These are phyloP conservation scores for Paramecium octaurelia DNA, from an alignment of 73 alveolate genomes.

Conservation along the genomic window DNA sequence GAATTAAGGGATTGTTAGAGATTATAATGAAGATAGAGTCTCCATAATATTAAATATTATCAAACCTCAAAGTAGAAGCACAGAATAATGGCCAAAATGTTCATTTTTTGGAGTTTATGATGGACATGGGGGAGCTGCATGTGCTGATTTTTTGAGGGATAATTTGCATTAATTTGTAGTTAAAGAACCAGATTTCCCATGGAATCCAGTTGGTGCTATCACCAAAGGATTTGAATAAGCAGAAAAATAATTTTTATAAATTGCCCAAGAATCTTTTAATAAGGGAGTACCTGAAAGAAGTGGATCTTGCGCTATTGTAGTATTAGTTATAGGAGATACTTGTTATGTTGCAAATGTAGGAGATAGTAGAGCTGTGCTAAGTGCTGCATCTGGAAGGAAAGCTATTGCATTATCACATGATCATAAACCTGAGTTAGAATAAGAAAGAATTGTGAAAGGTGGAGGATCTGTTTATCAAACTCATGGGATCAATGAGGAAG, in stretches of 20 bases:
- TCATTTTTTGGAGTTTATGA: slow-evolving; percentile 97
- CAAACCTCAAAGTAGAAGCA: slow-evolving; percentile 66
- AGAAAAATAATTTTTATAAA: slow-evolving; percentile 84
- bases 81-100: slow-evolving; percentile 88
- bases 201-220: slow-evolving; percentile 85
- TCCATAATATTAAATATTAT: slow-evolving; percentile 85
- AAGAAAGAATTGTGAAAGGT: slow-evolving; percentile 82
- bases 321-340: slow-evolving; percentile 81
- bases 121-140: slow-evolving; percentile 98
- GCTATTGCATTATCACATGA: slow-evolving; percentile 80
- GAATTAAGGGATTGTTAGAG: slow-evolving; percentile 93
- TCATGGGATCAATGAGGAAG: not conserved
- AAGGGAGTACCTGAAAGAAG: slow-evolving; percentile 81
- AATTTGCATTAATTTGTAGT: slow-evolving; percentile 81
- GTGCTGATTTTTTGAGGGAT: slow-evolving; percentile 95
- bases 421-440: slow-evolving; percentile 93
- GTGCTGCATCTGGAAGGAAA: slow-evolving; percentile 71
- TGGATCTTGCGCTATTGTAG: slow-evolving; percentile 95
- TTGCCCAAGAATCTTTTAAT: slow-evolving; percentile 74
- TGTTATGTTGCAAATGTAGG: slow-evolving; percentile 96
- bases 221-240: slow-evolving; percentile 86
- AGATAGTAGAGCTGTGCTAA: slow-evolving; percentile 88
- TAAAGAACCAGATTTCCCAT: slow-evolving; percentile 77
- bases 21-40: slow-evolving; percentile 96
- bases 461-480: slow-evolving; percentile 90